Base-by-base conservation (phyloP, 768 basidiomycete species). In the Pulveroboletus sp. region DNA sequence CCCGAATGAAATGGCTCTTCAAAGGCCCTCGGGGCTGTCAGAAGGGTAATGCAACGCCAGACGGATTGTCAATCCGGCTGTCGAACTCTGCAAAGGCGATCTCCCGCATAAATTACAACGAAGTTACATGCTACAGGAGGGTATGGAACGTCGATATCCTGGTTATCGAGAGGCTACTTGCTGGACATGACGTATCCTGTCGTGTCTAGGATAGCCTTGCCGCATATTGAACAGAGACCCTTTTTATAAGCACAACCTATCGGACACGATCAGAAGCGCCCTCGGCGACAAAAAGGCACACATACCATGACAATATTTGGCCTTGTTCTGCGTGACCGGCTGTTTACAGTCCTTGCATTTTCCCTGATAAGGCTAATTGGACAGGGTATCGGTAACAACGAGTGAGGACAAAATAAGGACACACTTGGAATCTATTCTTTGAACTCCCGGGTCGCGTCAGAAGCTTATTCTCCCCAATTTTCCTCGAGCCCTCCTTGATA, bases 321-420 rank as follows among this genome's bases (percentile, higher is more conserved):
- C 90, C 61, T 77, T 81, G 65, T 91, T 91, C 76, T 93, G 90
- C 8, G 89, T 90, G 39, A 82, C 80, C 0, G 82, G 76, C 61
- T 85, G 84, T 69, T 91, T 91, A 64, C 90, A 93, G 60, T 90
- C 89, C 68, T 86, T 92, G 65, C 89, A 93, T 66, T 87, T 90
- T 33, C 79, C 78, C 69, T 87, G 83, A 72, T 93, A 93, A 31
- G 90, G 90, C 86, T 91, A 63, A 8, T 38, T 12, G 31, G 30
- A 14, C 21, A 12, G 37, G 6, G n/a, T 35, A 43, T 49, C 37
- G 49, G 31, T 43, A 35, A 44, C 45, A 21, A 46, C 47, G 18
- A 12, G 40, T 17, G 21, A 49, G 56, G 32, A 32, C 67, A 56
- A 57, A 37, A 50, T 47, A 43, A 36, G 32, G 39, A 66, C 79